Percentiles rank a stretch among this genome's conserved stretches.
phyloP scores from a whole-genome alignment of 176 grass and related monocot species.

The Musa beccarii region DNA sequence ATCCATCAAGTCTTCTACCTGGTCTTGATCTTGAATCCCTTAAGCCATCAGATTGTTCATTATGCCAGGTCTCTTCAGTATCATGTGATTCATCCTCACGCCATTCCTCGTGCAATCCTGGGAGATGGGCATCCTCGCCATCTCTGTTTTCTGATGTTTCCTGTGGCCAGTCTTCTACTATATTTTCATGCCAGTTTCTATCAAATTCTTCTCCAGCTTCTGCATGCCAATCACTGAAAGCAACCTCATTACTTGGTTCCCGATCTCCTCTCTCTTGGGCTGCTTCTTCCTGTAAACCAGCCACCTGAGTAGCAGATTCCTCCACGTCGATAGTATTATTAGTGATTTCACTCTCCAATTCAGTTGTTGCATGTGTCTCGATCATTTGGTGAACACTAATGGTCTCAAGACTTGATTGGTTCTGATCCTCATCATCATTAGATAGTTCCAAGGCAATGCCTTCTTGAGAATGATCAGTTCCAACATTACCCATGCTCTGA shows the following conservation, averaged over 20 bases:
- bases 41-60: constrained; percentile 43
- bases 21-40: constrained; percentile 37
- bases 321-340: constrained; percentile 30
- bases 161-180: constrained; percentile 25
- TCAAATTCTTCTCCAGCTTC: constrained; percentile 43
- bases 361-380: constrained; percentile 23
- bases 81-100: constrained; percentile 51
- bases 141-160: constrained; percentile 32
- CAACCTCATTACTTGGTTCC: constrained; percentile 19
- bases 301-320: constrained; percentile 33
- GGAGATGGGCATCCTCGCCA: constrained; percentile 36
- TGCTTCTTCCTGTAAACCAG: constrained; percentile 33
- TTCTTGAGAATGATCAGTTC: constrained; percentile 38
- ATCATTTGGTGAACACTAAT: constrained; percentile 24
- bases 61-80: constrained; percentile 56
- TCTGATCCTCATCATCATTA: constrained; percentile 34
- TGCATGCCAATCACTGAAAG: constrained; percentile 25
- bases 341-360: constrained; percentile 27
- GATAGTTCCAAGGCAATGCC: constrained; percentile 15
- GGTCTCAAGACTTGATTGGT: constrained; percentile 26
- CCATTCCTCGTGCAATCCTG: constrained; percentile 55
- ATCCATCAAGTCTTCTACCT: constrained; percentile 55
- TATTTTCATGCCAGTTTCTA: constrained; percentile 46
- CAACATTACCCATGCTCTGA: constrained; percentile 30
- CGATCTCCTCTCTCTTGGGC: constrained; percentile 31